A percentile compares a stretch with the other conserved stretches of the same genome.
phyloP scores from a whole-genome alignment of 768 basidiomycete species.

The Baorangia bicolor region DNA sequence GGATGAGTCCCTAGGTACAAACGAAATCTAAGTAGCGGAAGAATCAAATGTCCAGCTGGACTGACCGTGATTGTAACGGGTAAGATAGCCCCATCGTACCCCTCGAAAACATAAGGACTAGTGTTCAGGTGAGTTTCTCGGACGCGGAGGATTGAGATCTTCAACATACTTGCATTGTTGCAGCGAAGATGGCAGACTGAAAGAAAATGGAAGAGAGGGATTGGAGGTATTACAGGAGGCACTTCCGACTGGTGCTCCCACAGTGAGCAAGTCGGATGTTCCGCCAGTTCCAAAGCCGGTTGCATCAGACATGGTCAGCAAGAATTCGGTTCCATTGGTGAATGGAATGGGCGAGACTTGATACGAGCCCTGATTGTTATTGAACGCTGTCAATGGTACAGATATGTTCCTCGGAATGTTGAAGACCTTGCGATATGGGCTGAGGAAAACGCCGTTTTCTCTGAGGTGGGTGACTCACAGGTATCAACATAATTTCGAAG shows the following conservation, averaged over 20 bases:
- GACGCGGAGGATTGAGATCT: not conserved
- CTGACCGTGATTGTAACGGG: slow-evolving; percentile 57
- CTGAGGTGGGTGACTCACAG: slow-evolving; percentile 38
- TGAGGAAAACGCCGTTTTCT: not conserved
- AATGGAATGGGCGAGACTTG: slow-evolving; percentile 45
- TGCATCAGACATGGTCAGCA: slow-evolving; percentile 70
- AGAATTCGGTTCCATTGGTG: slow-evolving; percentile 37
- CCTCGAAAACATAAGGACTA: slow-evolving; percentile 49
- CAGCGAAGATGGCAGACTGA: slow-evolving; percentile 50
- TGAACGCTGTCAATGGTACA: slow-evolving; percentile 55
- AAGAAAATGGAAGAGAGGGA: slow-evolving; percentile 46
- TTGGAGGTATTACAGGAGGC: slow-evolving; percentile 48
- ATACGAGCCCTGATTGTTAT: slow-evolving; percentile 53
- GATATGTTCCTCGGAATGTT: slow-evolving; percentile 51
- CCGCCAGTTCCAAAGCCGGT: slow-evolving; percentile 71
- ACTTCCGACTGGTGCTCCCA: slow-evolving; percentile 43
- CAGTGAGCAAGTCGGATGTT: slow-evolving; percentile 46
- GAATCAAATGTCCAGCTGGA: slow-evolving; percentile 1
- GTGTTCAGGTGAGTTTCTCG: slow-evolving; percentile 2
- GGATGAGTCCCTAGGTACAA: slow-evolving; percentile 53
- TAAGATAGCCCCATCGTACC: slow-evolving; percentile 43
- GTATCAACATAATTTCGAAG: slow-evolving; percentile 47
- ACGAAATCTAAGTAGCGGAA: not conserved
- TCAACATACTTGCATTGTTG: slow-evolving; percentile 58
- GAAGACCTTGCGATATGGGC: slow-evolving; percentile 42